These are phyloP conservation scores for Diaporthe citriasiana DNA, from an alignment of 2,329 filamentous ascomycete genomes.

Conservation along the genomic window DNA sequence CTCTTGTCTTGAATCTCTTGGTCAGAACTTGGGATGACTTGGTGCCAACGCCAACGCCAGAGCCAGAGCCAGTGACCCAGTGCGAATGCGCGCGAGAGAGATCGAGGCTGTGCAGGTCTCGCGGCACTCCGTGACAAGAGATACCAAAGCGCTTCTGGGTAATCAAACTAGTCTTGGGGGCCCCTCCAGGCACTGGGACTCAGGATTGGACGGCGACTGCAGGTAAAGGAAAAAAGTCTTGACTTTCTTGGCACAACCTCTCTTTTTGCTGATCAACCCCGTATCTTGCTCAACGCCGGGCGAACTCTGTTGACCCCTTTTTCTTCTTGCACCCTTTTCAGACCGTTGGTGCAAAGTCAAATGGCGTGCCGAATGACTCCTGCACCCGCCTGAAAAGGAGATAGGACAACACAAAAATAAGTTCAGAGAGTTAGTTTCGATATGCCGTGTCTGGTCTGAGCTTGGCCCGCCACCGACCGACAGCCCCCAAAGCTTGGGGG, in stretches of 20 bases:
- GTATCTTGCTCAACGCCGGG: slow-evolving; percentile 25
- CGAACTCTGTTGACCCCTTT: slow-evolving; percentile 15
- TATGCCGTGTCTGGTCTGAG: slow-evolving; percentile 18
- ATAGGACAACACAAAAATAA: slow-evolving; percentile 5
- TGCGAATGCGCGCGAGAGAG: slow-evolving; percentile 17
- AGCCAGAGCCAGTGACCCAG: background rate
- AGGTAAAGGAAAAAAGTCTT: slow-evolving; percentile 9
- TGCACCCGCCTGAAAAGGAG: background rate
- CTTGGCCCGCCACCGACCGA: background rate
- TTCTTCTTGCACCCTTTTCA: background rate
- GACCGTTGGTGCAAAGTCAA: slow-evolving; percentile 14
- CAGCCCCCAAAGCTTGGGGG: slow-evolving; percentile 10
- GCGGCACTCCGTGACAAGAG: slow-evolving; percentile 15
- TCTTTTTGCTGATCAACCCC: slow-evolving; percentile 4
- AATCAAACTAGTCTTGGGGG: slow-evolving; percentile 20
- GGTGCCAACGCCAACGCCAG: slow-evolving; percentile 21
- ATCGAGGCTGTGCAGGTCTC: slow-evolving; percentile 32
- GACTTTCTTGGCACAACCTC: slow-evolving; percentile 24
- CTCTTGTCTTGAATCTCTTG: slow-evolving; percentile 25
- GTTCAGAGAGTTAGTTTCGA: slow-evolving; percentile 10
- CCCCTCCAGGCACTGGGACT: background rate
- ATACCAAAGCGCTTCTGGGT: slow-evolving; percentile 22
- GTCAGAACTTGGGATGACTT: slow-evolving; percentile 23
- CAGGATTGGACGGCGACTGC: background rate
- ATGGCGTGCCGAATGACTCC: slow-evolving; percentile 6